phyloP scores from a whole-genome alignment of 495 filamentous ascomycete genomes.

The Penicillium cosmopolitanum region DNA sequence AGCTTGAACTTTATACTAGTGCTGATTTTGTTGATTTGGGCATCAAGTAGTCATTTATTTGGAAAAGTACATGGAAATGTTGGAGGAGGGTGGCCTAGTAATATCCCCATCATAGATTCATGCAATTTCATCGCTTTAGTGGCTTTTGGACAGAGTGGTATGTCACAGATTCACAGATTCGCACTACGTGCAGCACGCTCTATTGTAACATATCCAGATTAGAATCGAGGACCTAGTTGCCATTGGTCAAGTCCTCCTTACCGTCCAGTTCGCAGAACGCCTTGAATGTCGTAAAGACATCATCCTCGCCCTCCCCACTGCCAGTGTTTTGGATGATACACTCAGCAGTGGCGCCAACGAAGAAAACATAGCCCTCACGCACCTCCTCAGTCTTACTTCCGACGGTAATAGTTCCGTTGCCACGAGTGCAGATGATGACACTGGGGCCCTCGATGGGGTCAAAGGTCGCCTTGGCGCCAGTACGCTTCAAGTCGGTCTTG shows the following conservation, averaged over 20 bases:
- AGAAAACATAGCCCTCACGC: slow-evolving; percentile 82
- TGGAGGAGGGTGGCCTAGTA: too few relatives aligned
- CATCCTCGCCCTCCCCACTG: slow-evolving; percentile 46
- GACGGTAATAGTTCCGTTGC: slow-evolving; percentile 80
- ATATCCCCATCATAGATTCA: neutral
- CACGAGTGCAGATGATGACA: slow-evolving; percentile 86
- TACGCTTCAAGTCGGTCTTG: slow-evolving; percentile 70
- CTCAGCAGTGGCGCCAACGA: slow-evolving; percentile 90
- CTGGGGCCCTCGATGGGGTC: slow-evolving; percentile 86
- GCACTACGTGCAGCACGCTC: slow-evolving; percentile 20
- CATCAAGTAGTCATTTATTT: too few relatives aligned
- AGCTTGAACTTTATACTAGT: neutral
- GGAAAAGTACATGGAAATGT: too few relatives aligned
- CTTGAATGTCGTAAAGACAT: slow-evolving; percentile 85
- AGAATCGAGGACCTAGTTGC: slow-evolving; percentile 32
- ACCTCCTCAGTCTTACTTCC: slow-evolving; percentile 75
- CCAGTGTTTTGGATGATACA: slow-evolving; percentile 71
- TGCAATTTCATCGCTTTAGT: neutral
- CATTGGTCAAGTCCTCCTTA: slow-evolving; percentile 50
- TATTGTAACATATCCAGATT: slow-evolving; percentile 23
- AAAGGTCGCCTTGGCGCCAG: slow-evolving; percentile 80
- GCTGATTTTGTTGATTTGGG: too few relatives aligned
- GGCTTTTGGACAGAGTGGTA: neutral
- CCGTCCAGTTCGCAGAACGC: slow-evolving; percentile 88
- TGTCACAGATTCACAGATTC: slow-evolving; percentile 22